Base-by-base conservation (phyloP, 352 stramenopile species). In the Sclerospora graminicola region DNA sequence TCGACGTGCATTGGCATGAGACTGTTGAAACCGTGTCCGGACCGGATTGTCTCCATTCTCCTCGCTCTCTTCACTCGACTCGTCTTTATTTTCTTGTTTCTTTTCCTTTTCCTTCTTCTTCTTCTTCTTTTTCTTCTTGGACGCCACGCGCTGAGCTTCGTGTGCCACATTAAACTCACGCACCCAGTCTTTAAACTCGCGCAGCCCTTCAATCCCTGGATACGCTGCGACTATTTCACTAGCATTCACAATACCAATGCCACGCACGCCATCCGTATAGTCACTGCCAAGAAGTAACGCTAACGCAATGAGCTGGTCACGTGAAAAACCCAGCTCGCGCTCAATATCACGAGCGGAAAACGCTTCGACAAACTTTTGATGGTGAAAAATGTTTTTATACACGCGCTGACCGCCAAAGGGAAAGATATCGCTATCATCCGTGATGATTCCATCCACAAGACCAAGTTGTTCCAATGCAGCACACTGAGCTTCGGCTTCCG, bases 371-470 rank as follows among this genome's bases (percentile, higher is more conserved):
- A 96, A 99, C 54, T 98, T 98, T 43, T 97, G 81, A 48, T 99
- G 90, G 47, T 98, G 90, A 51, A 99, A 99, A 55, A 99, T 99
- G 61, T 99, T 99, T 54, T 98, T 98, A 73, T 99, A 99, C 13
- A 99, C 82, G 19, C 58, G 74, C 31, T 78, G 62, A 10, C 83
- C 96, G 11, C 97, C 97, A 62, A 99, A 99, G 7, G 74, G 69
- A 40, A 93, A 93, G 24, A 93, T 89, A 48, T 93, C 81, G 40
- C 81, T 98, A 65, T 99, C 97, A 52, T 99, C 95, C 1, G 95
- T 99, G 32, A 99, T 95, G 38, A 99, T 92, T 3, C 97, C 97
- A 59, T 99, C 82, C 4, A 99, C 96, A 2, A 99, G 60, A 5
- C 94, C 93, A 32, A 95, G 65, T 44, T 93, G 66, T 59, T 99